A percentile compares a stretch with the other conserved stretches of the same genome.
Evolutionary conservation across 2,329 filamentous ascomycete species (phyloP).

Genomic region (Dactylellina drechsleri): DNA sequence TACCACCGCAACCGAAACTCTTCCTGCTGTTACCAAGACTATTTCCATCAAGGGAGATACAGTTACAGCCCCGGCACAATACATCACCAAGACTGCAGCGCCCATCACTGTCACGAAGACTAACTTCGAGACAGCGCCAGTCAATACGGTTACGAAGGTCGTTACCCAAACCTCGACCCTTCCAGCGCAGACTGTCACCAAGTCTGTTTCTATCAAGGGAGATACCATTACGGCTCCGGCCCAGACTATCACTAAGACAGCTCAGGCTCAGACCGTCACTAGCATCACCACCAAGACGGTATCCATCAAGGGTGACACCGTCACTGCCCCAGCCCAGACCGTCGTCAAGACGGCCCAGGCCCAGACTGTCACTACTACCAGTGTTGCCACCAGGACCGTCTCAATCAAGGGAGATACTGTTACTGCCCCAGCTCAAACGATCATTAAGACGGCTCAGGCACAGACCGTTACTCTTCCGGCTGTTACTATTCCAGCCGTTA

Average conservation of each 20-base stretch:
- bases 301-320: conserved; percentile 1
- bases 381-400: not conserved
- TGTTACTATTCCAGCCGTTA: not conserved
- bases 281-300: not conserved
- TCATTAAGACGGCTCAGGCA: not conserved
- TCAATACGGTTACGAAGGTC: conserved; percentile 8
- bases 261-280: conserved; percentile 14
- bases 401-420: not conserved
- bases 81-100: not conserved
- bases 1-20: not conserved
- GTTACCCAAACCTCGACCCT: conserved; percentile 5
- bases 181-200: conserved; percentile 15
- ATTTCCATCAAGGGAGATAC: not conserved
- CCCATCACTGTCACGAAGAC: not conserved
- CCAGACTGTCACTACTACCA: not conserved
- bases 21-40: conserved; percentile 6
- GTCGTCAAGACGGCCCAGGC: not conserved
- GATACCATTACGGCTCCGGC: conserved; percentile 7
- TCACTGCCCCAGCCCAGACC: conserved; percentile 6
- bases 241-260: conserved; percentile 12
- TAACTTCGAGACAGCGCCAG: not conserved
- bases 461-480: not conserved
- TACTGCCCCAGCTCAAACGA: not conserved
- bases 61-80: not conserved
- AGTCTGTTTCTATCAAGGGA: not conserved